A percentile compares a stretch with the other conserved stretches of the same genome.
phyloP scores from a whole-genome alignment of 1,284 basidiomycete species.

The Leccinum huronense region DNA sequence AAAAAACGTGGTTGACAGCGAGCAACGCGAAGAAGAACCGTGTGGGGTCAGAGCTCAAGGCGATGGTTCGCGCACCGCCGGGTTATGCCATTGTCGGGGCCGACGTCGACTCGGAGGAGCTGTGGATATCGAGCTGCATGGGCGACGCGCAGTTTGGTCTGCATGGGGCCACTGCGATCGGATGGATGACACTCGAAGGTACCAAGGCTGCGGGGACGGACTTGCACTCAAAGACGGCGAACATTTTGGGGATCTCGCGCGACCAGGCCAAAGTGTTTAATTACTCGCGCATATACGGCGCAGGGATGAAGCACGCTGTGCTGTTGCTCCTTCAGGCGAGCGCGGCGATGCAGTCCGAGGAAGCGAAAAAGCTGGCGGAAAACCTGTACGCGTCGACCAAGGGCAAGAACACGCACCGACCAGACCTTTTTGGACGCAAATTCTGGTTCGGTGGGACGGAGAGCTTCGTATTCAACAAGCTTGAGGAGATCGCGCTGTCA shows the following conservation, averaged over 20 bases:
- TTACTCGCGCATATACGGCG: conserved; percentile 98
- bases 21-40: conserved; percentile 98
- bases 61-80: conserved; percentile 92
- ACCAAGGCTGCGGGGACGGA: conserved; percentile 97
- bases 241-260: conserved; percentile 88
- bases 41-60: conserved; percentile 96
- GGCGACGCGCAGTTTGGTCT: conserved; percentile 98
- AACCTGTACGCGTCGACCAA: conserved; percentile 93
- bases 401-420: conserved; percentile 78
- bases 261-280: conserved; percentile 99
- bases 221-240: conserved; percentile 95
- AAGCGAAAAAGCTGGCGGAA: conserved; percentile 81
- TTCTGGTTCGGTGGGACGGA: conserved; percentile 99
- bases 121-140: conserved; percentile 99
- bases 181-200: conserved; percentile 99
- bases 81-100: conserved; percentile 97
- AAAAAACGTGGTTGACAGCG: conserved; percentile 98
- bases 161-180: conserved; percentile 95
- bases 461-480: conserved; percentile 98
- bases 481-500: conserved; percentile 34
- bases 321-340: conserved; percentile 88
- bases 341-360: conserved; percentile 72
- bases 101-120: conserved; percentile 97
- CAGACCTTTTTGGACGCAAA: conserved; percentile 69
- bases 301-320: conserved; percentile 93